phyloP scores from a whole-genome alignment of 768 basidiomycete genomes.

The Boletus patriciae region DNA sequence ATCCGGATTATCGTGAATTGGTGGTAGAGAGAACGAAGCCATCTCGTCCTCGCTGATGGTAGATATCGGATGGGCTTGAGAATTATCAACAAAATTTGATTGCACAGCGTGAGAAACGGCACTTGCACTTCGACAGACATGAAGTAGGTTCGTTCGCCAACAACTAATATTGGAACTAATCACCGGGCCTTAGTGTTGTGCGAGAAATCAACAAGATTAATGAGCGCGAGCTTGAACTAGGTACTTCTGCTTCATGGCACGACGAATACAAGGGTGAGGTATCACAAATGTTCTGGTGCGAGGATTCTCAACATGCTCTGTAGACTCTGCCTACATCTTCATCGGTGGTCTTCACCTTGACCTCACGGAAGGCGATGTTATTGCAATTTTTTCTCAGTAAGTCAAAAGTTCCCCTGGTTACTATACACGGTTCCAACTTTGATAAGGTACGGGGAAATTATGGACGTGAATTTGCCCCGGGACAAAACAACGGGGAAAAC shows the following conservation, averaged over 20 bases:
- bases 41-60: conserved; percentile 37
- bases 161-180: conserved; percentile 6
- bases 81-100: conserved; percentile 24
- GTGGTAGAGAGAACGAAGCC: conserved; percentile 83
- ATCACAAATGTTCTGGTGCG: not conserved
- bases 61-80: not conserved
- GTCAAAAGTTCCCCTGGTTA: conserved; percentile 30
- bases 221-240: conserved; percentile 81
- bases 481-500: conserved; percentile 92
- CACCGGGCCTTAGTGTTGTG: conserved; percentile 62
- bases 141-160: conserved; percentile 56
- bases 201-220: conserved; percentile 95
- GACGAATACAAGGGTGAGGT: conserved; percentile 83
- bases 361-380: conserved; percentile 95
- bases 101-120: conserved; percentile 23
- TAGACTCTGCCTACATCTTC: conserved; percentile 95
- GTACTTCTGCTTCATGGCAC: conserved; percentile 82
- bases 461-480: conserved; percentile 92
- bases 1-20: conserved; percentile 88
- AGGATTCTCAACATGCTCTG: conserved; percentile 4
- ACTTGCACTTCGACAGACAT: conserved; percentile 41
- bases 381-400: conserved; percentile 96
- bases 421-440: not conserved
- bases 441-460: conserved; percentile 92
- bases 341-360: conserved; percentile 86